Conservation (phyloP, 1,139 yeast species). For the Martiniozyma asiatica region DNA sequence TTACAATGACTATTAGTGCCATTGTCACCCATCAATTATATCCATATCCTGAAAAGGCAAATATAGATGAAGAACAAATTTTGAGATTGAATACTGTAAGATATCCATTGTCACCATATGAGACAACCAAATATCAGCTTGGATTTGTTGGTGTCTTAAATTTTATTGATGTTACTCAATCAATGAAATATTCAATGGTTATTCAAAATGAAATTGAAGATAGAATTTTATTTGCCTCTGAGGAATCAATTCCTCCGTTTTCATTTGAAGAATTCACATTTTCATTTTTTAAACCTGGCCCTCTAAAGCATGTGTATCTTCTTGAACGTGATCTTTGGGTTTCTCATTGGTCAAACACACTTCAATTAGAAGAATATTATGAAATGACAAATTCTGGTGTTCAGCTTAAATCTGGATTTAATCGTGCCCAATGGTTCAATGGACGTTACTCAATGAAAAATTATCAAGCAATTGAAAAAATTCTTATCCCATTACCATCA, state of each 20-base stretch:
- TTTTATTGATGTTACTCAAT: constrained; percentile 27
- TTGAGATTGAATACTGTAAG: constrained; percentile 41
- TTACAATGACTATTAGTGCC: constrained; percentile 40
- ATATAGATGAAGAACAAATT: constrained; percentile 51
- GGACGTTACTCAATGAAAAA: constrained; percentile 33
- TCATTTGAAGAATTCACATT: constrained; percentile 39
- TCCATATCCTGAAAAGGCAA: constrained; percentile 56
- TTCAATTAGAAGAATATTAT: constrained; percentile 73
- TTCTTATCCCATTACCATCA: constrained; percentile 27
- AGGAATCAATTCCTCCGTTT: constrained; percentile 28
- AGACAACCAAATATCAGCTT: constrained; percentile 39
- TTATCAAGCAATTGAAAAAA: constrained; percentile 41
- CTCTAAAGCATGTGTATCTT: constrained; percentile 48
- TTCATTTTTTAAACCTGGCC: constrained; percentile 53
- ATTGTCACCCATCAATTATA: constrained; percentile 36
- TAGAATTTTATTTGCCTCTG: constrained; percentile 1
- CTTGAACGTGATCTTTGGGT: constrained; percentile 76
- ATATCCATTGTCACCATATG: constrained; percentile 53
- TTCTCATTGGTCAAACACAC: constrained; percentile 55
- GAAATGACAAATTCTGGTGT: constrained; percentile 75
- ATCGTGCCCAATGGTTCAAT: constrained; percentile 65
- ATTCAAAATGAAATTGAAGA: constrained; percentile 4
- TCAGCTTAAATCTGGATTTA: constrained; percentile 51
- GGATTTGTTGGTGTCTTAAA: constrained; percentile 40
- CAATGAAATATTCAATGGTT: constrained; percentile 3